Evolutionary conservation across 2,329 filamentous ascomycete genomes (phyloP).

Genomic region (Pseudopyricularia javanii): DNA sequence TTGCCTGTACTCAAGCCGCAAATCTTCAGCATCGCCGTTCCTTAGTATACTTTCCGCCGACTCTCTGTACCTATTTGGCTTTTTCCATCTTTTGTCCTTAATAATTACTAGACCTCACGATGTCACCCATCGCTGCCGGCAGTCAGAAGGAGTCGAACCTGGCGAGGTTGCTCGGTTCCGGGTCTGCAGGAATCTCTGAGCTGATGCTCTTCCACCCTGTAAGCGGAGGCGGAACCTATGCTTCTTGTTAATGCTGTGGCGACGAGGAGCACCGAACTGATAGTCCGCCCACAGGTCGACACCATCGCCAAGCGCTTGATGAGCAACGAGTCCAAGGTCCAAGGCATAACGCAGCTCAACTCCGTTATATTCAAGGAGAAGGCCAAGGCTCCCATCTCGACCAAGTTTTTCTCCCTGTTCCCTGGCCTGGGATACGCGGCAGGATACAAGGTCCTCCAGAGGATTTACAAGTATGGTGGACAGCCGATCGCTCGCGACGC

Average conservation of each 20-base stretch:
- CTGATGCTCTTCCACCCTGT: slow-evolving; percentile 87
- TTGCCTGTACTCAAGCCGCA: background rate
- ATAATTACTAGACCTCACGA: slow-evolving; percentile 16
- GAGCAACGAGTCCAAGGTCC: slow-evolving; percentile 82
- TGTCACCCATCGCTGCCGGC: slow-evolving; percentile 45
- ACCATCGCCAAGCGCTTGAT: slow-evolving; percentile 98
- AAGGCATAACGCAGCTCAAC: slow-evolving; percentile 57
- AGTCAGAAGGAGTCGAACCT: slow-evolving; percentile 73
- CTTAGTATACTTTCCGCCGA: background rate
- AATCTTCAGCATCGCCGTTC: background rate
- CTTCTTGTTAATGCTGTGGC: background rate
- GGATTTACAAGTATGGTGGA: slow-evolving; percentile 97
- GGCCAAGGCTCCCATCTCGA: slow-evolving; percentile 54
- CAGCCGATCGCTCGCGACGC: slow-evolving; percentile 93
- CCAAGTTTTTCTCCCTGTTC: slow-evolving; percentile 91
- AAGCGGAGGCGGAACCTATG: slow-evolving; percentile 17
- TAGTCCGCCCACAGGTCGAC: slow-evolving; percentile 54
- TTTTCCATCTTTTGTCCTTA: no score
- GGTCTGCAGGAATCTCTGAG: slow-evolving; percentile 86
- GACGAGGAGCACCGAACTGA: slow-evolving; percentile 1
- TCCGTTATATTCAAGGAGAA: slow-evolving; percentile 88
- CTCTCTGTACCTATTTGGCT: no score
- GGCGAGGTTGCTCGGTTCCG: slow-evolving; percentile 83
- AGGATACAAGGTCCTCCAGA: slow-evolving; percentile 94
- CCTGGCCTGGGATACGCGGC: slow-evolving; percentile 94